A percentile compares a stretch with the other conserved stretches of the same genome.
Conservation (phyloP, 306 rosid genomes). For the Malus domestica region DNA sequence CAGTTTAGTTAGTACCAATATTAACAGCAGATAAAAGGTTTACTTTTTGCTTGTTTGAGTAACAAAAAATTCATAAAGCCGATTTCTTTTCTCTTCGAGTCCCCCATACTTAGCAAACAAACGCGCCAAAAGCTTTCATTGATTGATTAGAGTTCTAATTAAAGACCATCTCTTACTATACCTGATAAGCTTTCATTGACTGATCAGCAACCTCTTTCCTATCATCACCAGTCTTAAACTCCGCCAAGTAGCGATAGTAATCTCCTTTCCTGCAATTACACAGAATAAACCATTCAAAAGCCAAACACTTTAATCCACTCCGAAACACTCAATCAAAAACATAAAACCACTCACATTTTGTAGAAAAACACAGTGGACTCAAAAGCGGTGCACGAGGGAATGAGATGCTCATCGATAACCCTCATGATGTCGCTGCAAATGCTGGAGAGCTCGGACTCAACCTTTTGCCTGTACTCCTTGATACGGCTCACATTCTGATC, state of each 20-base stretch:
- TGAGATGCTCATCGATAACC: constrained; percentile 48
- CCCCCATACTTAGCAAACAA: neutral
- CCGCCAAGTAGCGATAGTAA: constrained; percentile 48
- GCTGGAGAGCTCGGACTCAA: constrained; percentile 43
- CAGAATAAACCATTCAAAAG: neutral
- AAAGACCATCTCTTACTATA: neutral
- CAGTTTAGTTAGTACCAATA: neutral
- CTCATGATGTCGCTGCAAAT: constrained; percentile 48
- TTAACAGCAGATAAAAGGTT: neutral
- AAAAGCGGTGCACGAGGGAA: neutral
- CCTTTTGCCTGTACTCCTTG: constrained; percentile 42
- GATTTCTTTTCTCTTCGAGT: neutral
- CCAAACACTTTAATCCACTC: neutral
- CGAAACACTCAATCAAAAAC: neutral
- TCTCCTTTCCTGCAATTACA: constrained; percentile 50
- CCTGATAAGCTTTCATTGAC: constrained; percentile 57
- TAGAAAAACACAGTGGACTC: constrained; percentile 40
- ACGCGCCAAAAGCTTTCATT: constrained; percentile 28
- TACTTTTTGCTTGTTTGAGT: neutral
- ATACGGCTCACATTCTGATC: constrained; percentile 39
- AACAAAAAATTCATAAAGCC: neutral
- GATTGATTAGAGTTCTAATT: constrained; percentile 30
- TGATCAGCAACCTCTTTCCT: constrained; percentile 56
- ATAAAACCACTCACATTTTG: constrained; percentile 29
- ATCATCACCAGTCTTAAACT: constrained; percentile 38